Base-by-base conservation (phyloP, 805 yeast genomes). In the Naumovozyma castellii region DNA sequence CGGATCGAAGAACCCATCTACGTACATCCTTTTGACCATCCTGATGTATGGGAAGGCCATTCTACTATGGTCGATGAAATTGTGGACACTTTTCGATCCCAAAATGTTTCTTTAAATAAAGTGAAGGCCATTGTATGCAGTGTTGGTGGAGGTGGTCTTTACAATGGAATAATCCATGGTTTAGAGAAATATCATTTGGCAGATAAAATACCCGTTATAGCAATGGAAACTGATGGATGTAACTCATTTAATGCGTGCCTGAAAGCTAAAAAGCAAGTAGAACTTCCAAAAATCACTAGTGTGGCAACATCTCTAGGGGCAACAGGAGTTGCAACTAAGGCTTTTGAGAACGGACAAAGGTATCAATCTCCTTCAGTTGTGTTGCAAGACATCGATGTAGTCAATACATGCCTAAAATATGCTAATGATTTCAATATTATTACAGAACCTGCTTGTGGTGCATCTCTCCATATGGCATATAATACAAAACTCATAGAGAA, bases 401-500 rank as follows among this genome's bases (percentile, higher is more conserved):
- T 79, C 0, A 56, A 57, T 12, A 75, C 80, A 0, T 68, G 79
- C 36, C 50, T 75, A 18, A 62, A 57, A 33, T 76, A 70, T 48
- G 72, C 76, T 5, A 52, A 65, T 2, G 76, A 75, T 41, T 75
- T 66, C 45, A 71, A 72, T 41, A 61, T 47, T 62, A 62, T 75
- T 18, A 73, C 78, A 0, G 86, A 80, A 54, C 85, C 85, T 0
- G 86, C 86, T 1, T 80, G 86, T 56, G 85, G 85, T 3, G 83
- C 83, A 2, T 75, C 84, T 0, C 54, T 80, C 20, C 70, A 79
- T 17, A 66, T 76, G 14, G 71, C 68, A n/a, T 72, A 69, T 48
- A 53, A 67, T 35, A 57, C 44, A 0, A 32, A 45, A 13, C 19
- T 48, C 6, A 18, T 53, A 28, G 52, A 50, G 34, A 40, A 41